Evolutionary conservation across 805 yeast species (phyloP).

Genomic region (Teunomyces barrocoloradensis): DNA sequence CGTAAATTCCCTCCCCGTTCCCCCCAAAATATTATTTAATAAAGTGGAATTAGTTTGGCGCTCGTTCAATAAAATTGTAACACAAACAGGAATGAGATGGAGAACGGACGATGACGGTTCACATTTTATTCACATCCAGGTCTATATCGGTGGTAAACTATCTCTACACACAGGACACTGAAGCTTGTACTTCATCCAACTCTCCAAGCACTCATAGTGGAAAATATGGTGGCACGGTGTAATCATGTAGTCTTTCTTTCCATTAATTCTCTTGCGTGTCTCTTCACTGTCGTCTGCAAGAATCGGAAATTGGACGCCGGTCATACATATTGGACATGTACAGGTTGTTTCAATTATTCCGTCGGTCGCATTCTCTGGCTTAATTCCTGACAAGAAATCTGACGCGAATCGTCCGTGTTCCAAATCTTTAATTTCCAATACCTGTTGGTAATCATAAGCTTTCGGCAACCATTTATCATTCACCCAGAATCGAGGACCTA

Average conservation of each 20-base stretch:
- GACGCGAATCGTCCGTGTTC: constrained; percentile 58
- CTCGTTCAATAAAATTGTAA: background rate
- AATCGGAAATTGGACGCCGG: constrained; percentile 60
- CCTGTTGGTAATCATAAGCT: constrained; percentile 80
- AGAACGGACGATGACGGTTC: background rate
- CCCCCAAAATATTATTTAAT: too few species aligned
- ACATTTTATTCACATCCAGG: background rate
- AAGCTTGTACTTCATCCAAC: constrained; percentile 89
- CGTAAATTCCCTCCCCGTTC: background rate
- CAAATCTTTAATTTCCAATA: constrained; percentile 55
- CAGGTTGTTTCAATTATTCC: constrained; percentile 43
- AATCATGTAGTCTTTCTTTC: constrained; percentile 54
- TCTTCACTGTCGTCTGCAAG: constrained; percentile 13
- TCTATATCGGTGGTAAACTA: constrained; percentile 74
- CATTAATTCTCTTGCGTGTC: constrained; percentile 6
- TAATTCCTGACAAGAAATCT: constrained; percentile 43
- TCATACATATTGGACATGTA: constrained; percentile 92
- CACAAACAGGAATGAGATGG: background rate
- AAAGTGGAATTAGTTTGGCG: background rate
- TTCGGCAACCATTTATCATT: constrained; percentile 74
- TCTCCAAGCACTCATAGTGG: constrained; percentile 84
- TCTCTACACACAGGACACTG: constrained; percentile 94
- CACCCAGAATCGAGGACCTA: constrained; percentile 83
- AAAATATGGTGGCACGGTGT: constrained; percentile 92
- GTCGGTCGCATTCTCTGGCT: constrained; percentile 19